Evolutionary conservation across 352 stramenopile genomes (phyloP), one percentile per base, ranked within the genome.

Genomic region (Pseudoperonospora humuli): DNA sequence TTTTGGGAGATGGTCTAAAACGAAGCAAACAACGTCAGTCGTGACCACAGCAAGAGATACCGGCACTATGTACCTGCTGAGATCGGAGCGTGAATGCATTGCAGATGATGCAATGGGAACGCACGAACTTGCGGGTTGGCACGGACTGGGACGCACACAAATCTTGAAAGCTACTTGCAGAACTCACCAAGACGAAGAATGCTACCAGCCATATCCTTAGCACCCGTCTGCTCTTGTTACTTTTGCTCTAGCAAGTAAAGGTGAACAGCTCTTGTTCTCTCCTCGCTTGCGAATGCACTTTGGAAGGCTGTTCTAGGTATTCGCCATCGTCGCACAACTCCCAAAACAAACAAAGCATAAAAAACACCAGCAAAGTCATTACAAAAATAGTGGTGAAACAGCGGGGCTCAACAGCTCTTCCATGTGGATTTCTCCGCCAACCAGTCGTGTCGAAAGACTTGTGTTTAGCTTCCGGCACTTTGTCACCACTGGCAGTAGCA

Each of bases 1-100:
- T 70, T 34, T 89, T 86, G 33, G 71, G 72, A 37, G 73, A 71
- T 7, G 68, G 65, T 42, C 70, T 83, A 54, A 11, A 19, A 47
- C 18, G 14, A 35, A 50, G 34, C 26, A 23, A 17, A 39, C 23
- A 14, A 9, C 15, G 23, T 56, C 15, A 44, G 29, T 14, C 14
- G 27, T 26, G 10, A 26, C 15, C 21, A 44, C 1, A 31, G n/a
- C 35, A 23, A 26, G 7, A 37, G 1, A 24, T 6, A 15, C n/a
- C 1, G n/a, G 14, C 3, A 23, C 25, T 26, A 55, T 45, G 19
- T 55, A 75, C 64, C 61, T 70, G 57, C 56, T 66, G 34, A 71
- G 44, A 18, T 48, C 45, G 28, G 54, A 54, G 44, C 57, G 56
- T 41, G 61, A 32, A 31, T 71, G 64, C 64, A 75, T 75, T 36